Base-by-base conservation (phyloP, 805 yeast genomes). In the Scheffersomyces ergatensis region DNA sequence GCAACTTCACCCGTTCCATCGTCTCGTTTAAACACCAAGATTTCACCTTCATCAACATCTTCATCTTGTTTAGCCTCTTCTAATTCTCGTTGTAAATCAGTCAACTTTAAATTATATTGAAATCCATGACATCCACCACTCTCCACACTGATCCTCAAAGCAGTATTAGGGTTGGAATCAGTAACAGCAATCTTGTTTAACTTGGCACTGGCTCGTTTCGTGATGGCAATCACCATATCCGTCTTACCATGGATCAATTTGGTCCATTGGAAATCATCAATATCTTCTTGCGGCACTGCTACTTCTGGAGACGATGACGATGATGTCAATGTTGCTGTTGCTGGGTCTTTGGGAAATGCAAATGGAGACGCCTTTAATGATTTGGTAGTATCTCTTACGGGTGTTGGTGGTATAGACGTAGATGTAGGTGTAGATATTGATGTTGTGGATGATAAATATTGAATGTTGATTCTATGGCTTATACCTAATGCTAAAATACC, bases 81-180 rank as follows among this genome's bases (percentile, higher is more conserved):
- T 13, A 67, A 51, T 37, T 69, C 76, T 25, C 62, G 52, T 4
- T 44, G 42, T 33, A 67, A 49, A 43, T 76, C 74, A 3, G 81
- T 73, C 34, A 93, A 70, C 39, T 80, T 76, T 54, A 93, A 67
- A 48, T 84, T 76, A 57, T 93, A 93, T 62, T 93, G 98, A 63
- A 88, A 93, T 15, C 99, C 99, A 61, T 93, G 99, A 60, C 99
- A 93, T 1, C 99, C 99, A 8, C 99, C 99, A 55, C 95, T 85
- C 52, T 89, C 97, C 8, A 93, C 97, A 11, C 73, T 67, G 3
- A 92, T 78, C 38, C 85, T 70, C 15, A 92, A 66, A 0, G 89
- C 88, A n/a, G 81, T 54, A 25, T 79, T 65, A 0, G 80, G 78
- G 39, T 82, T 76, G 7, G 65, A 49, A 41, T 87, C 95, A 8